Evolutionary conservation across 2,329 filamentous ascomycete genomes (phyloP).

Genomic region (Phaeosphaeriaceae sp.): DNA sequence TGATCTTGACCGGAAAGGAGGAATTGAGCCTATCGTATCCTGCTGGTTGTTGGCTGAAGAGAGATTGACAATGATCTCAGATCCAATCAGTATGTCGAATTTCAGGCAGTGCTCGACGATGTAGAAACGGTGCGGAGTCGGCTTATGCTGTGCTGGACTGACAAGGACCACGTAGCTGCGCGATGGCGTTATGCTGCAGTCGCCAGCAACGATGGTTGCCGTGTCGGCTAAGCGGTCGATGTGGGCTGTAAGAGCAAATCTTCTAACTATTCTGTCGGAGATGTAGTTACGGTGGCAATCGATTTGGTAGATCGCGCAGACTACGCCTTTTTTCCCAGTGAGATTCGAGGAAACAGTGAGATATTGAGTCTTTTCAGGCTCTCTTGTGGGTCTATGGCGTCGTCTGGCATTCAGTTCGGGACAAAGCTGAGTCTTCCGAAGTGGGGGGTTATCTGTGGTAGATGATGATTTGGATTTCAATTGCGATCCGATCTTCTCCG

Average conservation of each 20-base stretch:
- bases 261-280: background rate
- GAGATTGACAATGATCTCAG: background rate
- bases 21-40: background rate
- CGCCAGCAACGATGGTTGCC: background rate
- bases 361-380: background rate
- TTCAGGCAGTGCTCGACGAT: conserved; percentile 3
- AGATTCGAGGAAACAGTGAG: background rate
- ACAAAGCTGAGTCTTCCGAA: background rate
- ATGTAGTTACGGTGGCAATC: background rate
- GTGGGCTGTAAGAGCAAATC: background rate
- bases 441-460: background rate
- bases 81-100: conserved; percentile 10
- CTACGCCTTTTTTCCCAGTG: background rate
- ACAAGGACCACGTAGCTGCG: conserved; percentile 6
- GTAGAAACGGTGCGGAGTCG: conserved; percentile 5
- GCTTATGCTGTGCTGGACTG: background rate
- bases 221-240: background rate
- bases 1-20: background rate
- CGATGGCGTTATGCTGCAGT: background rate
- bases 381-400: background rate
- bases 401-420: background rate
- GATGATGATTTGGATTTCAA: background rate
- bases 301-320: background rate
- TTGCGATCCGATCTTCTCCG: background rate
- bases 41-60: background rate